Evolutionary conservation across 1,139 yeast genomes (phyloP).

Genomic region (Candida sp.): DNA sequence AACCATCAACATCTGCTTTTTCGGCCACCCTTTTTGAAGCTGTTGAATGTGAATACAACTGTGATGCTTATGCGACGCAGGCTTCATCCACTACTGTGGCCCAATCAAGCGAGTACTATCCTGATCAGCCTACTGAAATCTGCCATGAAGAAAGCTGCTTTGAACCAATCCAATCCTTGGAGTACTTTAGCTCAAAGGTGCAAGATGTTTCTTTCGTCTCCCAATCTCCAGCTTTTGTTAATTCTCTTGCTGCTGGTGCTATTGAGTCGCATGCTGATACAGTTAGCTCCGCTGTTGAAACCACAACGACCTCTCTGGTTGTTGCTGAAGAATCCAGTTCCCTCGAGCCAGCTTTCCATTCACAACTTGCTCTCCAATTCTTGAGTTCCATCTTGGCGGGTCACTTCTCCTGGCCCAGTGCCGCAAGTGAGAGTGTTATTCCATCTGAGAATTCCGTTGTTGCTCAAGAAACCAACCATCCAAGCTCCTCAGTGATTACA

Average conservation of each 20-base stretch:
- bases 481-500: not conserved
- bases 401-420: not conserved
- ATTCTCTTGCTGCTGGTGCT: too few species aligned
- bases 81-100: too few species aligned
- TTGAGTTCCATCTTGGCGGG: not conserved
- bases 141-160: not conserved
- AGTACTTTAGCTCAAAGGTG: too few species aligned
- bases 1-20: too few species aligned
- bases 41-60: too few species aligned
- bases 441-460: not conserved
- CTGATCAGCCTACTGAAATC: not conserved
- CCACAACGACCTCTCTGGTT: too few species aligned
- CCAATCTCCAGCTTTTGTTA: too few species aligned
- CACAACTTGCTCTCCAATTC: not conserved
- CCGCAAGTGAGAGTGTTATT: not conserved
- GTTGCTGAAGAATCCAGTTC: not conserved
- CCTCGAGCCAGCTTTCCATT: not conserved
- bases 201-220: too few species aligned
- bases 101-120: not conserved
- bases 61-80: too few species aligned
- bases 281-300: too few species aligned
- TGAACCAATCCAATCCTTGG: not conserved
- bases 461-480: not conserved
- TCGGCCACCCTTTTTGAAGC: too few species aligned
- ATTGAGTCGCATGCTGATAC: too few species aligned